phyloP scores from a whole-genome alignment of 768 basidiomycete species.

The Baorangia bicolor region DNA sequence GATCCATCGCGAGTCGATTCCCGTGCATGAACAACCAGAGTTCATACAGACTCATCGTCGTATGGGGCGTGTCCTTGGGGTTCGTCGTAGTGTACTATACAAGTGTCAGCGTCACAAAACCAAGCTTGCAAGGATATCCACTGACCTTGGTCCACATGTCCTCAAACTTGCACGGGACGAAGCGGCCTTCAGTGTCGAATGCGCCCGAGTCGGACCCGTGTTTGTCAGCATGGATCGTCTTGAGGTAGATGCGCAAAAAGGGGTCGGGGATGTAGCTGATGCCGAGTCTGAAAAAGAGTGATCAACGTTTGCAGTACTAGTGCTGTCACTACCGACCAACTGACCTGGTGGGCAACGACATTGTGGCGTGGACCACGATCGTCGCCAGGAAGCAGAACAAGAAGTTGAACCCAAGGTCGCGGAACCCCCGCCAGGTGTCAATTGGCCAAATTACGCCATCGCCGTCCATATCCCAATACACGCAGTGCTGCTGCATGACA shows the following conservation, averaged over 20 bases:
- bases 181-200: slow-evolving; percentile 42
- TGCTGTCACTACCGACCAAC: neutral
- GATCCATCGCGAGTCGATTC: slow-evolving; percentile 37
- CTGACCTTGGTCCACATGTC: slow-evolving; percentile 43
- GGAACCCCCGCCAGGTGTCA: slow-evolving; percentile 43
- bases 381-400: slow-evolving; percentile 35
- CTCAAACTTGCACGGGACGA: slow-evolving; percentile 42
- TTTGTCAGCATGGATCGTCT: slow-evolving; percentile 36
- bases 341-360: slow-evolving; percentile 38
- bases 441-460: slow-evolving; percentile 46
- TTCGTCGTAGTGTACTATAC: slow-evolving; percentile 16
- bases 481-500: slow-evolving; percentile 42
- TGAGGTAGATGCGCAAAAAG: slow-evolving; percentile 39
- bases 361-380: slow-evolving; percentile 33
- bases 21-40: slow-evolving; percentile 32
- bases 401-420: slow-evolving; percentile 41
- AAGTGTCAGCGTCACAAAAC: neutral
- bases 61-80: slow-evolving; percentile 12
- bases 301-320: neutral
- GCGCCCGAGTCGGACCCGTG: slow-evolving; percentile 46
- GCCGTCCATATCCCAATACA: slow-evolving; percentile 40
- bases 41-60: slow-evolving; percentile 28
- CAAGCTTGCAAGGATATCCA: too few species aligned
- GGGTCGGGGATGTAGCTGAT: slow-evolving; percentile 39
- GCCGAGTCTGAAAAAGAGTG: slow-evolving; percentile 13